These are phyloP conservation scores for Ambrosia artemisiifolia DNA, from an alignment of 129 eudicot genomes.

Conservation along the genomic window DNA sequence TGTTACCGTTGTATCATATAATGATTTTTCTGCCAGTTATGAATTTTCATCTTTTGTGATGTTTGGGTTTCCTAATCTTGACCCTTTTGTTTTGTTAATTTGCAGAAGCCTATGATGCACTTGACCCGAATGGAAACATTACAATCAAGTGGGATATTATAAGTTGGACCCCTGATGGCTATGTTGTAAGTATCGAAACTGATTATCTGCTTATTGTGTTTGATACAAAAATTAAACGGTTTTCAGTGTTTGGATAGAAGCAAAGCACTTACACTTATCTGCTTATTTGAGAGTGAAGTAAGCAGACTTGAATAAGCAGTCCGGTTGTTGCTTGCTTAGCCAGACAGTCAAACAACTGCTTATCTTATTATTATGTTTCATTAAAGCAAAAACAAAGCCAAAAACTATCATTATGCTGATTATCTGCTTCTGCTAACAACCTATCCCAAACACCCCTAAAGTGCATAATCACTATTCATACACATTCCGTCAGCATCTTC, in stretches of 20 bases:
- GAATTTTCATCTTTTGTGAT: background rate
- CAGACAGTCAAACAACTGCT: background rate
- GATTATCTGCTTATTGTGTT: background rate
- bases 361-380: background rate
- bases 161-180: background rate
- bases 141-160: background rate
- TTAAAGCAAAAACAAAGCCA: background rate
- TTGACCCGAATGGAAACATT: background rate
- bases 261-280: background rate
- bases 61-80: background rate
- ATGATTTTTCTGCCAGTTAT: background rate
- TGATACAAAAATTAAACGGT: background rate
- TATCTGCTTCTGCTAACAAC: too few species aligned
- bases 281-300: background rate
- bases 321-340: background rate
- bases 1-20: background rate
- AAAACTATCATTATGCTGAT: too few species aligned
- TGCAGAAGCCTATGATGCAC: constrained; percentile 2
- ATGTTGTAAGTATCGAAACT: background rate
- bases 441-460: background rate
- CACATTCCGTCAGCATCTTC: background rate
- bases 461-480: background rate
- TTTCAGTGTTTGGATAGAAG: background rate
- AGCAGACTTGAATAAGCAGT: background rate
- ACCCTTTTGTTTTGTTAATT: background rate